Evolutionary conservation across 352 stramenopile species (phyloP).

Genomic region (Pythium periplocum): DNA sequence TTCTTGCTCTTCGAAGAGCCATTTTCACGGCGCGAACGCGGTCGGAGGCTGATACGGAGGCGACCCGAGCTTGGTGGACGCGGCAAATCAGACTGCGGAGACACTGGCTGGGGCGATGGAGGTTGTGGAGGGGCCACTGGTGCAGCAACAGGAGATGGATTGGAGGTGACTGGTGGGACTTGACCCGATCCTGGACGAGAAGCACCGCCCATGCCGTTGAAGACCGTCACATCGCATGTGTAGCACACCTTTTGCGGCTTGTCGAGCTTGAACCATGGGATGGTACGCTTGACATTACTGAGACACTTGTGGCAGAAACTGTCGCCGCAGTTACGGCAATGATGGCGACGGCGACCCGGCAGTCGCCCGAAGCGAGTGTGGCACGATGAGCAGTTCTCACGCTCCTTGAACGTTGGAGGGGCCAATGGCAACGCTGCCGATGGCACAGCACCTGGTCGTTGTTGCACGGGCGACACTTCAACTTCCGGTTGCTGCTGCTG

Average conservation of each 20-base stretch:
- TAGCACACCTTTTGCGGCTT: slow-evolving; percentile 60
- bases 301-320: slow-evolving; percentile 54
- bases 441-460: background rate
- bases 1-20: slow-evolving; percentile 27
- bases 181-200: background rate
- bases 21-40: slow-evolving; percentile 8
- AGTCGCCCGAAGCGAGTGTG: slow-evolving; percentile 28
- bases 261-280: slow-evolving; percentile 27
- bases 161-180: background rate
- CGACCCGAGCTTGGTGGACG: slow-evolving; percentile 10
- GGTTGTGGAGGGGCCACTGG: background rate
- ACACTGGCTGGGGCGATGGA: background rate
- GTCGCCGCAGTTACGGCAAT: slow-evolving; percentile 62
- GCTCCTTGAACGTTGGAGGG: slow-evolving; percentile 26
- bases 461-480: background rate
- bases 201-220: slow-evolving; percentile 9
- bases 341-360: slow-evolving; percentile 34
- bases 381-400: slow-evolving; percentile 33
- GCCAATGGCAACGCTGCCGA: background rate
- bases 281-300: slow-evolving; percentile 24
- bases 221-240: slow-evolving; percentile 40
- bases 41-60: slow-evolving; percentile 12
- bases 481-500: background rate
- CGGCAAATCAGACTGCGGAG: background rate
- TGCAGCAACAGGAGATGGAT: background rate